A percentile compares a stretch with the other conserved stretches of the same genome.
These are phyloP conservation scores for Lactuca saligna DNA, from an alignment of 129 eudicot genomes.

Conservation along the genomic window DNA sequence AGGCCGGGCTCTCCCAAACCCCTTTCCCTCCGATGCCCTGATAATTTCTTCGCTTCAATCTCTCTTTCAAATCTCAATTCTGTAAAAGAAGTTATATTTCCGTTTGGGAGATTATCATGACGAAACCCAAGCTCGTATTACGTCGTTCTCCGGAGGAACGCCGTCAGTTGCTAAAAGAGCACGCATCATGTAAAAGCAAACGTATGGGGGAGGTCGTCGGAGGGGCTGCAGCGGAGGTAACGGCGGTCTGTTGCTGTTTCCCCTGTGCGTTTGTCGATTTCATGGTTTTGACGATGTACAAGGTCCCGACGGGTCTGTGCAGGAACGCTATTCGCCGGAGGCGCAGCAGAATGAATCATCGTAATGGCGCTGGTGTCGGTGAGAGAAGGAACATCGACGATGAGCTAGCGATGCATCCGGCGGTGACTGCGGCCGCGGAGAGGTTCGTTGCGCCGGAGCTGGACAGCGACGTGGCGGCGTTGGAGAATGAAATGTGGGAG, in stretches of 20 bases:
- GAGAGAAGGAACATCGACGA: background rate
- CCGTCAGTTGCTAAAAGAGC: conserved; percentile 26
- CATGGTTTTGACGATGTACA: conserved; percentile 52
- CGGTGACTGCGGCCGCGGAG: conserved; percentile 33
- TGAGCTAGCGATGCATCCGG: conserved; percentile 37
- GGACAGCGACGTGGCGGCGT: conserved; percentile 48
- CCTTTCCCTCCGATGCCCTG: background rate
- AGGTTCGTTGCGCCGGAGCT: conserved; percentile 26
- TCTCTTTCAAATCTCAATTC: background rate
- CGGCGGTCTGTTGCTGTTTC: conserved; percentile 68
- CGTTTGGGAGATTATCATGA: conserved; percentile 12
- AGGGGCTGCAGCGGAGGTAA: conserved; percentile 72
- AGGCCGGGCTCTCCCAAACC: conserved; percentile 3
- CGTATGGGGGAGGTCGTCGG: conserved; percentile 63
- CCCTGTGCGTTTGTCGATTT: conserved; percentile 51
- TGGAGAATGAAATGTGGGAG: conserved; percentile 87
- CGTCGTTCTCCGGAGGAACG: conserved; percentile 35
- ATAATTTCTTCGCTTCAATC: background rate
- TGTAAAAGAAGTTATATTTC: background rate
- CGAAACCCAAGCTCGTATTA: conserved; percentile 25
- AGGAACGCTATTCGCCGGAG: conserved; percentile 44
- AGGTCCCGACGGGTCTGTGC: conserved; percentile 62
- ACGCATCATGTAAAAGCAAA: conserved; percentile 5
- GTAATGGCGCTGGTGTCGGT: background rate
- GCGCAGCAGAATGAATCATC: conserved; percentile 29